phyloP scores from a whole-genome alignment of 352 stramenopile species.

The Phytopythium oedochilum region DNA sequence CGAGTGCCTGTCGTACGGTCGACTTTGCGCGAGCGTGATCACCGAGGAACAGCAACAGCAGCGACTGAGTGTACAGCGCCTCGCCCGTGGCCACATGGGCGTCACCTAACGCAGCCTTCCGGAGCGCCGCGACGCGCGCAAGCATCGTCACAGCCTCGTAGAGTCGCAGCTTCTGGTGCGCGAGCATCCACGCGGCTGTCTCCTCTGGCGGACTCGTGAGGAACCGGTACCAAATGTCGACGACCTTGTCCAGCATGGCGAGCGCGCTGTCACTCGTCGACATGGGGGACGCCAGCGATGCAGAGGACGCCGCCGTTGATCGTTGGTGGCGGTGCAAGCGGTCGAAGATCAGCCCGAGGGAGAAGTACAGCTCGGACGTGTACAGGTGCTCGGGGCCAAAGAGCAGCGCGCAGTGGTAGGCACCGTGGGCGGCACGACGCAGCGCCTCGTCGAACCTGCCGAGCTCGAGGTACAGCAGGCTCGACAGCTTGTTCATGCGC shows the following conservation, averaged over 20 bases:
- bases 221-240: constrained; percentile 79
- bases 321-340: constrained; percentile 30
- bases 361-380: constrained; percentile 75
- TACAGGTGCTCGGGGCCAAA: constrained; percentile 72
- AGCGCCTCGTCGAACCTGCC: constrained; percentile 42
- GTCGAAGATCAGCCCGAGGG: constrained; percentile 56
- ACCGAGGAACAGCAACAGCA: constrained; percentile 51
- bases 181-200: constrained; percentile 56
- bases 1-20: constrained; percentile 43
- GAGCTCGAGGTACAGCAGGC: constrained; percentile 50
- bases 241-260: constrained; percentile 71
- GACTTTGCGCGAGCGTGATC: constrained; percentile 44
- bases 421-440: constrained; percentile 55
- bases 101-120: constrained; percentile 29
- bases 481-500: constrained; percentile 75
- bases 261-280: constrained; percentile 39
- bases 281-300: not conserved
- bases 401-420: constrained; percentile 65
- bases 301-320: constrained; percentile 5
- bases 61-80: constrained; percentile 48
- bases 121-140: constrained; percentile 38
- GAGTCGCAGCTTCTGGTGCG: constrained; percentile 51
- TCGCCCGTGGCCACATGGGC: constrained; percentile 60
- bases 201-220: constrained; percentile 63
- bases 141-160: constrained; percentile 57